Conservation (phyloP, 441 rosid genomes). For the Mallotus japonicus region DNA sequence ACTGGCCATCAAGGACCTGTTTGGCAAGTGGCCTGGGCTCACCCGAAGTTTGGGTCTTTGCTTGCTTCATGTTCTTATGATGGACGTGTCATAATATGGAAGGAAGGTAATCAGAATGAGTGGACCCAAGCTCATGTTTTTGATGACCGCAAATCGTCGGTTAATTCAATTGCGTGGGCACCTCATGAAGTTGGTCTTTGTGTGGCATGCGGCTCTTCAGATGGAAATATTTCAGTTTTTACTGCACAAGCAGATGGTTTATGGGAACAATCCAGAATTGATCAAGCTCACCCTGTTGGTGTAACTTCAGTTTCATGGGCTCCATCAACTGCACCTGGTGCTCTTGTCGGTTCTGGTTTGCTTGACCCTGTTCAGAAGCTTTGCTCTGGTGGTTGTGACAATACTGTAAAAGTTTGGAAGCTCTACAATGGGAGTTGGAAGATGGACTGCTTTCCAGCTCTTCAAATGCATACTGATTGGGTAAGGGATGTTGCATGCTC, state of each 20-base stretch:
- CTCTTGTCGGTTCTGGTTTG: constrained; percentile 14
- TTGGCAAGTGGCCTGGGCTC: constrained; percentile 18
- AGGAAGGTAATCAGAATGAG: constrained; percentile 5
- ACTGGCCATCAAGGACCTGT: constrained; percentile 15
- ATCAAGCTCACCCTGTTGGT: constrained; percentile 23
- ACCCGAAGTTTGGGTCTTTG: constrained; percentile 14
- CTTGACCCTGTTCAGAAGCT: constrained; percentile 20
- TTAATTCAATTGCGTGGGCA: constrained; percentile 19
- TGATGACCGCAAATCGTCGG: constrained; percentile 14
- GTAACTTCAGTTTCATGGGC: constrained; percentile 22
- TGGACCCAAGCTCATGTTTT: constrained; percentile 21
- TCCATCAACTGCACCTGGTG: constrained; percentile 18
- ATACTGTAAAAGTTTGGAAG: constrained; percentile 21
- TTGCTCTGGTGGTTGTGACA: constrained; percentile 21
- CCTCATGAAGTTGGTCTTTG: constrained; percentile 23
- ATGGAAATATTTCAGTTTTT: constrained; percentile 14
- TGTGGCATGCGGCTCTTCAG: constrained; percentile 17
- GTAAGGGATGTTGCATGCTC: constrained; percentile 15
- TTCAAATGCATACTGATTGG: constrained; percentile 15
- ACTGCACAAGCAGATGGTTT: constrained; percentile 13
- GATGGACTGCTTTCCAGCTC: constrained; percentile 8
- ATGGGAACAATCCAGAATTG: constrained; percentile 8
- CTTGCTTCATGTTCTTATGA: constrained; percentile 22
- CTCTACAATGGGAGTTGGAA: constrained; percentile 11
- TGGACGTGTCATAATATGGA: constrained; percentile 17